phyloP scores from a whole-genome alignment of 2,329 filamentous ascomycete species.

The Huntiella bhutanensis region DNA sequence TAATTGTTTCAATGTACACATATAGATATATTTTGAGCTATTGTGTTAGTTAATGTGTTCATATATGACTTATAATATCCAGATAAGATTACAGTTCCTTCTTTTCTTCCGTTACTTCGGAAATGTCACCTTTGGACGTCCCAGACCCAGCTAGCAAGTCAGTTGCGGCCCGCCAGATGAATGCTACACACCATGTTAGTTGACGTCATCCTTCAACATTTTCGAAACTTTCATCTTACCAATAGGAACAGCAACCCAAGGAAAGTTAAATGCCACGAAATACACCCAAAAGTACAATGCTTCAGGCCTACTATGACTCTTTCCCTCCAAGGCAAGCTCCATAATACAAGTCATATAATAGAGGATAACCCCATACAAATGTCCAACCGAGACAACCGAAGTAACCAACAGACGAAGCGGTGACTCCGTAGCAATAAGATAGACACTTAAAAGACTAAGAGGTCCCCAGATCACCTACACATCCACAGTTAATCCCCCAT shows the following conservation, averaged over 20 bases:
- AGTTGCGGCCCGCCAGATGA: too few species aligned
- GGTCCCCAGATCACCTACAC: slow-evolving; percentile 36
- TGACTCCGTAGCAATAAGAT: slow-evolving; percentile 25
- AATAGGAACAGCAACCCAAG: slow-evolving; percentile 24
- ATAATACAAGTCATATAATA: slow-evolving; percentile 41
- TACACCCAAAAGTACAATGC: slow-evolving; percentile 44
- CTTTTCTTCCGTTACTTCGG: too few species aligned
- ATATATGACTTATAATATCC: too few species aligned
- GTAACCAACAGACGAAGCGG: slow-evolving; percentile 32
- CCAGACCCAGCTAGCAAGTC: too few species aligned
- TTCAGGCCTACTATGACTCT: slow-evolving; percentile 38
- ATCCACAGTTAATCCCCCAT: too few species aligned
- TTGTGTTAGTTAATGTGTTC: too few species aligned
- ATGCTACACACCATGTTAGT: too few species aligned
- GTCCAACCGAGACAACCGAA: slow-evolving; percentile 30
- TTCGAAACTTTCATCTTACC: neutral
- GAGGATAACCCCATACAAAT: slow-evolving; percentile 42
- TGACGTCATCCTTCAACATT: too few species aligned
- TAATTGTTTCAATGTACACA: too few species aligned
- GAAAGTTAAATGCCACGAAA: slow-evolving; percentile 39
- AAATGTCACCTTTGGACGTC: too few species aligned
- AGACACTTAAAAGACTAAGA: slow-evolving; percentile 31
- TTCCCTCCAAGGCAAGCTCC: slow-evolving; percentile 26
- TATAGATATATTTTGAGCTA: too few species aligned
- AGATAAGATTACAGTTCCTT: too few species aligned